A percentile compares a stretch with the other conserved stretches of the same genome.
Conservation (phyloP, 1,284 basidiomycete genomes). For the Pseudozyma thailandica region DNA sequence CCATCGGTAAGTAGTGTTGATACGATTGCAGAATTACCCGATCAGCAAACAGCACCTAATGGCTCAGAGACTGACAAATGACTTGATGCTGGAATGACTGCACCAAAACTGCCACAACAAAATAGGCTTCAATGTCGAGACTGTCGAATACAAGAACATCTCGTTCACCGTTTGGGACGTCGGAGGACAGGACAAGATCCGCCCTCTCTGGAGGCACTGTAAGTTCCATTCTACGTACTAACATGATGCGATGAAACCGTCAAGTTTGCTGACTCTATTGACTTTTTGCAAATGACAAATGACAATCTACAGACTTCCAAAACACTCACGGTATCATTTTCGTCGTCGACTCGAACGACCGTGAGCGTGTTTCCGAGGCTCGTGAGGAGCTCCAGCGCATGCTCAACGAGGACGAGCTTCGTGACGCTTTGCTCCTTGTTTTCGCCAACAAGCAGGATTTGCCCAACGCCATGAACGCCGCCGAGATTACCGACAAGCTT, state of each 20-base stretch:
- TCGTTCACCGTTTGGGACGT: constrained; percentile 99
- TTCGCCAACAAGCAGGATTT: constrained; percentile 99
- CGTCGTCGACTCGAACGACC: constrained; percentile 99
- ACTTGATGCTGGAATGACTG: too few relatives aligned
- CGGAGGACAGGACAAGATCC: constrained; percentile 76
- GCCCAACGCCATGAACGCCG: constrained; percentile 98
- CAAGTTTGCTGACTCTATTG: not conserved
- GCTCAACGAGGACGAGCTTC: constrained; percentile 99
- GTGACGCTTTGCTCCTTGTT: constrained; percentile 96
- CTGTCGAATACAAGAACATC: constrained; percentile 99
- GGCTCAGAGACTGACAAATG: too few relatives aligned
- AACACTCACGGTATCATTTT: constrained; percentile 99
- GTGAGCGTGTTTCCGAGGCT: constrained; percentile 98
- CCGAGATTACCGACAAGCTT: constrained; percentile 99
- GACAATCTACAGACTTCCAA: constrained; percentile 90
- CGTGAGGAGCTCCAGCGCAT: constrained; percentile 99
- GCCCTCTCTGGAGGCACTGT: constrained; percentile 97
- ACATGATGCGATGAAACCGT: constrained; percentile 72
- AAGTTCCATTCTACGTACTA: not conserved
- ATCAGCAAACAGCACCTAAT: too few relatives aligned
- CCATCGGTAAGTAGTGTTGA: constrained; percentile 77
- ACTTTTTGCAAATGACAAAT: not conserved
- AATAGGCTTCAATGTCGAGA: constrained; percentile 82
- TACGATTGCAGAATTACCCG: too few relatives aligned
- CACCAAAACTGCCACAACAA: too few relatives aligned